phyloP scores from a whole-genome alignment of 768 basidiomycete species.

The Rubroboletus satanas region DNA sequence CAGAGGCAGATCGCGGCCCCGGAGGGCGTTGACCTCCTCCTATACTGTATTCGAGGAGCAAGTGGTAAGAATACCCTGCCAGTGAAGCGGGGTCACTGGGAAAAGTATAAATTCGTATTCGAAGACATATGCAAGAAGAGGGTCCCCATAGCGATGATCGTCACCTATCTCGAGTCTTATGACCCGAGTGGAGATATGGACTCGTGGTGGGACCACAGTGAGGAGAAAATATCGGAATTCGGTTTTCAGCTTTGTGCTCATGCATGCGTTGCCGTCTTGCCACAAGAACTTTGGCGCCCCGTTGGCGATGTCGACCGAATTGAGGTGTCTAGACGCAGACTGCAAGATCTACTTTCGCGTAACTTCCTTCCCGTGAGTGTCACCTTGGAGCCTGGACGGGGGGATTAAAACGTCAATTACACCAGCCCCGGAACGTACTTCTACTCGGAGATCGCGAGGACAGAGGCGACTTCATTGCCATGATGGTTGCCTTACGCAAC shows the following conservation, averaged over 20 bases:
- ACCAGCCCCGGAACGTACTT: conserved; percentile 20
- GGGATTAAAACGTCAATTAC: background rate
- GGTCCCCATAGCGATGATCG: conserved; percentile 24
- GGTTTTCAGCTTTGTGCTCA: conserved; percentile 33
- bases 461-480: conserved; percentile 12
- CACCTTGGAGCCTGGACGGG: background rate
- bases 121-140: conserved; percentile 24
- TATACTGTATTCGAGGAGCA: conserved; percentile 29
- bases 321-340: conserved; percentile 8
- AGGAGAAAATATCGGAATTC: conserved; percentile 22
- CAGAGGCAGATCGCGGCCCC: conserved; percentile 11
- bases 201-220: conserved; percentile 35
- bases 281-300: background rate
- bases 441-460: conserved; percentile 16
- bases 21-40: conserved; percentile 25
- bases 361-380: conserved; percentile 14
- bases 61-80: conserved; percentile 10
- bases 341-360: conserved; percentile 8
- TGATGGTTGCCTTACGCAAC: background rate
- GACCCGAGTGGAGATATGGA: conserved; percentile 27
- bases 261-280: conserved; percentile 35
- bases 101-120: conserved; percentile 23
- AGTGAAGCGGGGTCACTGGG: conserved; percentile 14
- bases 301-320: conserved; percentile 6
- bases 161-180: conserved; percentile 28